Conservation (phyloP, 176 grass and related monocot genomes). For the Eragrostis nindensis region DNA sequence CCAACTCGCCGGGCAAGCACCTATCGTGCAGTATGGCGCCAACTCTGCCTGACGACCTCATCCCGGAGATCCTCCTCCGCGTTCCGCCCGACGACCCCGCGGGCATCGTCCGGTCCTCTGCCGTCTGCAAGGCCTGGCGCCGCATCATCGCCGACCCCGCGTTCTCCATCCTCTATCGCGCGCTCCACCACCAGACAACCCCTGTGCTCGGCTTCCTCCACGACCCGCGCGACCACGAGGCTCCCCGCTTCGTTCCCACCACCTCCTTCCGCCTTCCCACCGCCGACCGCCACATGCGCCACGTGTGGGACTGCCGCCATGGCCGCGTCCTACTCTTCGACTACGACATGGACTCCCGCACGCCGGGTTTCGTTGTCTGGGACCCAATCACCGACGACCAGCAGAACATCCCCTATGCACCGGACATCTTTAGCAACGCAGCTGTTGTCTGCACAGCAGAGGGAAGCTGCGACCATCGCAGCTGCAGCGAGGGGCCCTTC, state of each 20-base stretch:
- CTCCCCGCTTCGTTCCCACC: conserved; percentile 2
- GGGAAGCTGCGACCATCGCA: neutral
- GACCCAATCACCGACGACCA: neutral
- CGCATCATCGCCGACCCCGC: neutral
- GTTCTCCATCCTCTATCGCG: neutral
- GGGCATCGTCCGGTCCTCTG: neutral
- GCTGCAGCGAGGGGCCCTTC: neutral
- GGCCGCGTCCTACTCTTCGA: conserved; percentile 7
- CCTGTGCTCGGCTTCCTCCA: conserved; percentile 20
- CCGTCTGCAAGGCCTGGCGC: neutral
- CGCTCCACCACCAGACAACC: neutral
- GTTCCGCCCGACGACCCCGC: neutral
- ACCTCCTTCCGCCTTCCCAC: neutral
- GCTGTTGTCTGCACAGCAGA: neutral
- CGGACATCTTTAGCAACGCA: neutral
- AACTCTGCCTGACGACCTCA: neutral
- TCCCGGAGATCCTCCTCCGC: neutral
- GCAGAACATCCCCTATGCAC: neutral
- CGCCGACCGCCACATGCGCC: neutral
- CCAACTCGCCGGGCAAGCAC: neutral
- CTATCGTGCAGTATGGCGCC: neutral
- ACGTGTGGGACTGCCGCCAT: neutral
- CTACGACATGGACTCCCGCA: neutral
- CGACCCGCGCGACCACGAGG: neutral
- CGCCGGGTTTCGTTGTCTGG: neutral